Base-by-base conservation (phyloP, 2,329 filamentous ascomycete species). In the Penicillium sp. region DNA sequence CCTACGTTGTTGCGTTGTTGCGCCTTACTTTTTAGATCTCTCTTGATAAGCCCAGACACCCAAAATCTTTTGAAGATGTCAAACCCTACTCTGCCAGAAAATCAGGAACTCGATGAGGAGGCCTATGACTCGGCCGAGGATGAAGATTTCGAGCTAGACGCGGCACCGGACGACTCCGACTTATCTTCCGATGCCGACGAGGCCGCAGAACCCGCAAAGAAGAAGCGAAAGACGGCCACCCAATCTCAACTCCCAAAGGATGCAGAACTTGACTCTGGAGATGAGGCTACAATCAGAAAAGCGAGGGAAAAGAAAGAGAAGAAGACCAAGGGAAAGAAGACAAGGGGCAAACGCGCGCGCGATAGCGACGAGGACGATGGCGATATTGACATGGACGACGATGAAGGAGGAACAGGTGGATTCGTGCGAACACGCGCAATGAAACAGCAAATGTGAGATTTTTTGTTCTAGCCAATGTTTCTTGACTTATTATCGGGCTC, bases 351-450 rank as follows among this genome's bases (percentile, higher is more conserved):
- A 25, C 71, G 65, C 23, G 63, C 55, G 42, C 55, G 50, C n/a
- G 43, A 57, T 29, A 57, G 75, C 15, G 71, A 71, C 19, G 67
- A 71, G 43, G 72, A 77, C 17, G 72, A 74, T 31, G 68, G 74
- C 43, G 71, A 78, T 49, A 70, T 77, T 58, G 70, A 76, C 47
- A 61, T 71, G 15, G 69, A 73, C 21, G 72, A 75, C 52, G 73
- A 78, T 51, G 80, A 77, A 54, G 79, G 75, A 15, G 81, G 77
- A 6, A 73, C 78, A 21, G 80, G 80, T 10, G 80, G 81, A 0
- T 78, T 83, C 60, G 79, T 84, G 33, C 80, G 79, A 62, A 84
- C 83, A 23, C 73, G 83, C 49, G 79, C 80, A 19, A 83, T 84
- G 75, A 78, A 79, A 57, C 74, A 74, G 60, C 75, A 72, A 35